Evolutionary conservation across 805 yeast genomes (phyloP), one percentile per base, ranked within the genome.

Genomic region (Cyberlindnera saturnus): DNA sequence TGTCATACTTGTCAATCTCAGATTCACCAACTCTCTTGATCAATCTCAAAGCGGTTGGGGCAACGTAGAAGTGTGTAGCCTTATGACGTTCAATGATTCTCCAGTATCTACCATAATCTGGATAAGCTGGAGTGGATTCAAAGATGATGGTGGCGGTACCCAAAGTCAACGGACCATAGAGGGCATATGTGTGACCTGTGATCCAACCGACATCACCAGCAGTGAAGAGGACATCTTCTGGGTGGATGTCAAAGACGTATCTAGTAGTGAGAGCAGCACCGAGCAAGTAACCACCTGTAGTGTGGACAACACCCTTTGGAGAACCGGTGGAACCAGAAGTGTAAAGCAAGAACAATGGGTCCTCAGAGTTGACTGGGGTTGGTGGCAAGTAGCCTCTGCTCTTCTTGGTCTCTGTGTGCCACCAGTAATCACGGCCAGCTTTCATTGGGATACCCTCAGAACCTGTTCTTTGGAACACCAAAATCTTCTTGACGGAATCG

Each of bases 171-270:
- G 99, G 99, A 47, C 98, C 98, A 61, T 93, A 93, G 38, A 91
- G 77, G 36, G 88, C 96, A 62, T 91, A 93, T 9, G 97, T 86
- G 67, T 93, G 99, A 55, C 98, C 98, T 15, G 99, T 93, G 63
- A 93, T 93, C 98, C 99, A 93, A 62, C 99, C 98, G 44, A 93
- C 88, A 64, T 93, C 98, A 61, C 98, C 98, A 33, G 98, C 98
- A 34, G 98, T 91, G 73, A 93, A 91, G 48, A 91, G 67, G 36
- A 85, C 74, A 65, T 93, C 98, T 49, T 83, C 85, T 46, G 81
- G 81, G 61, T 88, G 96, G 39, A 93, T 81, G 64, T 95, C 98
- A 64, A 93, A 91, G 38, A 89, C 89, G 67, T 90, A 91, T 69
- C 82, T 86, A 38, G 96, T 86, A 41, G 97, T 86, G 63, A 90